Percentiles rank a stretch among this genome's conserved stretches.
Evolutionary conservation across 805 yeast species (phyloP).

Genomic region (Candida orba): DNA sequence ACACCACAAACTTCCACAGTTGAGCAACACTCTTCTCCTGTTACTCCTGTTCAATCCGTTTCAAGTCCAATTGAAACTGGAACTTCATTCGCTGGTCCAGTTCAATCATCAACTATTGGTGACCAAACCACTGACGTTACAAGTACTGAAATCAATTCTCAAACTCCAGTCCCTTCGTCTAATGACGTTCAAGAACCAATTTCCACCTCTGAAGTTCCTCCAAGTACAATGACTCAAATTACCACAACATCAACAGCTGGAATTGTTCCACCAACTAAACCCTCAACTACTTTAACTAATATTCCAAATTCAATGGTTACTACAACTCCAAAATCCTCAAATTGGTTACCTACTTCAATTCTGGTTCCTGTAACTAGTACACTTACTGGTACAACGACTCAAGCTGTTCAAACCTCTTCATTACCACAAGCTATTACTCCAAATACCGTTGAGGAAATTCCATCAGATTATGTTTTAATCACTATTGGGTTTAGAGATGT

Average conservation of each 20-base stretch:
- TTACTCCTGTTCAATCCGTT: not conserved
- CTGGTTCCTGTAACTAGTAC: constrained; percentile 29
- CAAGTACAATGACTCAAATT: not conserved
- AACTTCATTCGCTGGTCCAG: not conserved
- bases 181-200: not conserved
- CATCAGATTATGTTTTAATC: constrained; percentile 48
- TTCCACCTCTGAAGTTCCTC: not conserved
- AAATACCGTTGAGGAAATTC: constrained; percentile 30
- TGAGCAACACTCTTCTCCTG: not conserved
- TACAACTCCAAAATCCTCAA: constrained; percentile 12
- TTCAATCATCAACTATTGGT: not conserved
- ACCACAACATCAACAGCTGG: not conserved
- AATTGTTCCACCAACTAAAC: not conserved
- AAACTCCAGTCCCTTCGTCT: too few species aligned
- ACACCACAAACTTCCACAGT: not conserved
- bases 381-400: constrained; percentile 15
- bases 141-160: not conserved
- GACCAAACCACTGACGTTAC: not conserved
- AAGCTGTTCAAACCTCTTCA: constrained; percentile 37
- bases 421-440: constrained; percentile 81
- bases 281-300: not conserved
- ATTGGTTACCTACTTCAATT: constrained; percentile 40
- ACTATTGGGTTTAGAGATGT: constrained; percentile 73
- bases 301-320: not conserved
- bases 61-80: not conserved